Percentiles rank a stretch among this genome's conserved stretches.
Evolutionary conservation across 2,329 filamentous ascomycete genomes (phyloP).

Genomic region (Westerdykella sp.): DNA sequence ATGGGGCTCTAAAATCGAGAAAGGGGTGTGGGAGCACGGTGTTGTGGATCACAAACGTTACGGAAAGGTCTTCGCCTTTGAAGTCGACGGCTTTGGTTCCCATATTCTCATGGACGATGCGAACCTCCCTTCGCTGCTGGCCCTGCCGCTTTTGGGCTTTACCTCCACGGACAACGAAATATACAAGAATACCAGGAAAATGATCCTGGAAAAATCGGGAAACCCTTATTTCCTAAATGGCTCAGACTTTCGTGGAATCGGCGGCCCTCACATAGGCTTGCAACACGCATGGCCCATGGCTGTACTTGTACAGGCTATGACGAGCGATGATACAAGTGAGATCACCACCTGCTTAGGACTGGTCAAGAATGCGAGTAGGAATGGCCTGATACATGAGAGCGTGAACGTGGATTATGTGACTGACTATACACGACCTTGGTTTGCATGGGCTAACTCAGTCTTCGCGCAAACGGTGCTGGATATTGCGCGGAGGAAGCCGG

Average conservation of each 20-base stretch:
- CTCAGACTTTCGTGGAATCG: constrained; percentile 74
- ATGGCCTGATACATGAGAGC: constrained; percentile 87
- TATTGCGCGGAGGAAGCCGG: constrained; percentile 79
- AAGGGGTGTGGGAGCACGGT: constrained; percentile 79
- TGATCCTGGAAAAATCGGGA: constrained; percentile 65
- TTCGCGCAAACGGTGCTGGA: constrained; percentile 91
- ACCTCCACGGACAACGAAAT: constrained; percentile 57
- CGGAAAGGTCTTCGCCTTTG: constrained; percentile 76
- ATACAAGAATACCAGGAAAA: constrained; percentile 83
- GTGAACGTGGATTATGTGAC: constrained; percentile 68
- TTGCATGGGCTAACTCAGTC: constrained; percentile 96
- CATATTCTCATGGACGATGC: constrained; percentile 84
- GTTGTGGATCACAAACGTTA: constrained; percentile 69
- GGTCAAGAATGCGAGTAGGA: constrained; percentile 67
- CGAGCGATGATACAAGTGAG: constrained; percentile 74
- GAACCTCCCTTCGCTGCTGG: constrained; percentile 75
- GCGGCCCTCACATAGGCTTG: constrained; percentile 77
- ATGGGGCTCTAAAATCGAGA: constrained; percentile 60
- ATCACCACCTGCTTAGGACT: constrained; percentile 66
- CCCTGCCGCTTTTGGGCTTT: constrained; percentile 74
- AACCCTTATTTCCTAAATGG: constrained; percentile 90
- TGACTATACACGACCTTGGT: constrained; percentile 82
- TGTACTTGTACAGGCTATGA: constrained; percentile 84
- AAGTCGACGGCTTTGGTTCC: constrained; percentile 82
- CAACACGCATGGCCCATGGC: constrained; percentile 96